Conservation (phyloP, 495 filamentous ascomycete species). For the Penicillium mononematosum region DNA sequence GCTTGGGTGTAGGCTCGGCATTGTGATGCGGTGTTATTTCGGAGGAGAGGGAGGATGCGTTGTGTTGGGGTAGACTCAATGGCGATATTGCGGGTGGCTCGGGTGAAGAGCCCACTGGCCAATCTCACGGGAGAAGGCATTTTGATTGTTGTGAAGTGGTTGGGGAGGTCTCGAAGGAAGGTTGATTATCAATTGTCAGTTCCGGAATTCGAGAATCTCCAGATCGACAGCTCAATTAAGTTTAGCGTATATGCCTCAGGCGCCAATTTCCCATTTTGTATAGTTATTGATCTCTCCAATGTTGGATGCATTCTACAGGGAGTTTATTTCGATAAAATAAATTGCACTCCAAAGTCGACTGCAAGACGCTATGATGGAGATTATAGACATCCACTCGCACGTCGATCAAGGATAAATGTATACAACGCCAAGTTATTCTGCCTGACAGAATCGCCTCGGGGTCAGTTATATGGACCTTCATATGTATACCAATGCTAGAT, state of each 20-base stretch:
- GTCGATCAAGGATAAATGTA: too few species aligned
- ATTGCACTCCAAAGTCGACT: too few species aligned
- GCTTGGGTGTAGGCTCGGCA: conserved; percentile 30
- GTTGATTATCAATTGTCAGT: conserved; percentile 9
- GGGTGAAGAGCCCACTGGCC: conserved; percentile 29
- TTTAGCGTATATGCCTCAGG: conserved; percentile 22
- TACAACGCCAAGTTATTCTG: too few species aligned
- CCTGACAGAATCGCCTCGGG: too few species aligned
- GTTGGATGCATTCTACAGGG: too few species aligned
- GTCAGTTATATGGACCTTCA: too few species aligned
- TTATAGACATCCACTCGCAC: too few species aligned
- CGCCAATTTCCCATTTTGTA: not conserved
- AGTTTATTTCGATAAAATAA: too few species aligned
- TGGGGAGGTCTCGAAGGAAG: conserved; percentile 4
- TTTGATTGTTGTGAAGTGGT: conserved; percentile 11
- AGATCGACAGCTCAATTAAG: conserved; percentile 24
- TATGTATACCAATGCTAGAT: too few species aligned
- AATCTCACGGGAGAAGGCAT: conserved; percentile 39
- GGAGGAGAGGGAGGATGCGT: conserved; percentile 24
- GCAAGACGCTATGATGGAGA: too few species aligned
- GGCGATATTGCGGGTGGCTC: conserved; percentile 27
- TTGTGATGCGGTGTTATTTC: conserved; percentile 23
- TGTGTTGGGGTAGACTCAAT: conserved; percentile 22
- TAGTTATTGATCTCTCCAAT: too few species aligned
- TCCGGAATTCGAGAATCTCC: conserved; percentile 27